These are phyloP conservation scores for Piper longum DNA, from an alignment of 164 flowering plant species.

Conservation along the genomic window DNA sequence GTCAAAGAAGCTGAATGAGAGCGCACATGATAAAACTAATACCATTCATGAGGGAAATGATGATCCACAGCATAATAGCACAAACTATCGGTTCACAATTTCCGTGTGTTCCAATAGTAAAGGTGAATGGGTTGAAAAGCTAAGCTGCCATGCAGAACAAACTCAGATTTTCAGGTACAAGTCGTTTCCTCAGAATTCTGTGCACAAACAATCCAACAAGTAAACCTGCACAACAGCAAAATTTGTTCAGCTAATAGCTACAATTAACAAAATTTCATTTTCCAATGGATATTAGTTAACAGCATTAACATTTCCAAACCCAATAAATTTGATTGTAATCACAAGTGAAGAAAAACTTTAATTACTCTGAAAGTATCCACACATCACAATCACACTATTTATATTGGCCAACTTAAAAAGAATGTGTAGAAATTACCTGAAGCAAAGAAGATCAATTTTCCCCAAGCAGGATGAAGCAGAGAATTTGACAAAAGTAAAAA, in stretches of 20 bases:
- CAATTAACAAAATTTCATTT: neutral
- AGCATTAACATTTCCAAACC: neutral
- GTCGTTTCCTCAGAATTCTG: constrained; percentile 53
- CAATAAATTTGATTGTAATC: no score
- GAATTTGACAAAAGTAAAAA: constrained; percentile 71
- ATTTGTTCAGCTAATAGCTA: neutral
- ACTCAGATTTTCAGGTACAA: constrained; percentile 58
- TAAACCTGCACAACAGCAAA: constrained; percentile 41
- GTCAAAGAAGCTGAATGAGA: neutral
- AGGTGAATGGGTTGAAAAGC: constrained; percentile 94
- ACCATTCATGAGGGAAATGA: constrained; percentile 79
- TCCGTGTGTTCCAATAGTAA: constrained; percentile 96
- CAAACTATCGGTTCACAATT: constrained; percentile 94
- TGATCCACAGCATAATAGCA: constrained; percentile 76
- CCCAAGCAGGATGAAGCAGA: constrained; percentile 69
- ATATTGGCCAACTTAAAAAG: neutral
- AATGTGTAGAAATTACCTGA: constrained; percentile 32
- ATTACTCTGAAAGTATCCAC: neutral
- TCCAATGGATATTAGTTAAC: neutral
- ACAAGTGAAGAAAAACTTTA: neutral
- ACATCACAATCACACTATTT: neutral
- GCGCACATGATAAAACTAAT: constrained; percentile 15
- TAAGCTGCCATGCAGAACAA: constrained; percentile 50
- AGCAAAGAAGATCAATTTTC: constrained; percentile 78
- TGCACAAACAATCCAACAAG: constrained; percentile 61